Base-by-base conservation (phyloP, 1,139 yeast genomes). In the Sugiyamaella neomexicana region DNA sequence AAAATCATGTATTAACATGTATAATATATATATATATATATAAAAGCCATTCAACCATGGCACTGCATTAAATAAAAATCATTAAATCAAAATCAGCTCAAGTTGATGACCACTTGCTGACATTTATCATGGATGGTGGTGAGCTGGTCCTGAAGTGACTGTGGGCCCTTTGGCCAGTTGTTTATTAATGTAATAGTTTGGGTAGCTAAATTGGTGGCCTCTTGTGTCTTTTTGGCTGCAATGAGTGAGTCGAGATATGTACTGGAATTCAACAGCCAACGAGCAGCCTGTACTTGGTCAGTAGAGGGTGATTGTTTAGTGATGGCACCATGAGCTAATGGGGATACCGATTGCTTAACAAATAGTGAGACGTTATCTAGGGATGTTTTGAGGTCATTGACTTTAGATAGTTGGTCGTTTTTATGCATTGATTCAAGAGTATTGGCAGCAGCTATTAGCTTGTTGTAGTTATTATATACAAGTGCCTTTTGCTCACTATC, bases 401-500 rank as follows among this genome's bases (percentile, higher is more conserved):
- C 53, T 13, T 54, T 53, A 1, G 52, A 36, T 31, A 58, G 51
- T 1, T 55, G 54, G 12, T 49, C 52, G 25, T 58, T 50, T 16
- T 57, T 57, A 13, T 57, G 57, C 55, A 66, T 56, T 13, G 56
- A 59, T 7, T 63, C 68, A 39, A 72, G 64, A 27, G 74, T 71
- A 48, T 70, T 69, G 3, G 75, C 68, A 2, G 76, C 76, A 13
- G 70, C 62, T 48, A 74, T 74, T 45, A 74, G 67, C 51, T 74
- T 72, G 47, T 71, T 68, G 62, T 75, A 75, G 57, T 75, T 75
- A 59, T 75, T 74, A 58, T 75, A 75, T 1, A 75, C 77, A 29
- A 75, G 65, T 15, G 77, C 75, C 58, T 75, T 75, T 46, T 73
- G 75, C 50, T 74, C 76, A 49, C 75, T 71, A 40, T 74, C 74